Conservation (phyloP, 345 rosid genomes). For the Brassica cretica region DNA sequence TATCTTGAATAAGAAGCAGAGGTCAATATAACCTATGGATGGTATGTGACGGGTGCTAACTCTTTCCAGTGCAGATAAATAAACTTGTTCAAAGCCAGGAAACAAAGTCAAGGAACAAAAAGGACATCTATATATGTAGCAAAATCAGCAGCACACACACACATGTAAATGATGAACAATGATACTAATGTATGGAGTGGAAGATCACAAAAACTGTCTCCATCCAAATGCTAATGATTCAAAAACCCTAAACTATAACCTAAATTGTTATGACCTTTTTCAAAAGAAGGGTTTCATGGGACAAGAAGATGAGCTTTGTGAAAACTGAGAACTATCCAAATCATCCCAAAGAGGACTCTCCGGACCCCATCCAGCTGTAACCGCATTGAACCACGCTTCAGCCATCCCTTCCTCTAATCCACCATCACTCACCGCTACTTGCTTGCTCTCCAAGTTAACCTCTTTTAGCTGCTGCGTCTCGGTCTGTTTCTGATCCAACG, state of each 20-base stretch:
- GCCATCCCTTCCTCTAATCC: conserved; percentile 57
- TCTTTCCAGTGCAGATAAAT: not conserved
- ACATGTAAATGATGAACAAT: not conserved
- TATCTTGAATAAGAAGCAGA: not conserved
- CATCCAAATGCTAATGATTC: conserved; percentile 32
- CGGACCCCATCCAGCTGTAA: conserved; percentile 91
- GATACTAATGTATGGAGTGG: conserved; percentile 17
- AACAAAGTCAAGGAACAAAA: not conserved
- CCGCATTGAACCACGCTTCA: conserved; percentile 87
- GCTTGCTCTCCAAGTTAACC: conserved; percentile 34
- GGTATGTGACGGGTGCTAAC: not conserved
- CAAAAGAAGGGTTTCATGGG: conserved; percentile 68
- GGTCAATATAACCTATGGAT: not conserved
- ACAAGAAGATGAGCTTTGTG: conserved; percentile 39
- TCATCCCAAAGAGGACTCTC: conserved; percentile 97
- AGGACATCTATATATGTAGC: conserved; percentile 15
- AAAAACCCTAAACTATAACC: conserved; percentile 19
- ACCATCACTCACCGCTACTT: conserved; percentile 14
- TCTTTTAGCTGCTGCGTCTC: conserved; percentile 10
- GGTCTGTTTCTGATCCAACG: conserved; percentile 9
- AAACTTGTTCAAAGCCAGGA: not conserved
- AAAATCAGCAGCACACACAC: not conserved
- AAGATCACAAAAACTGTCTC: conserved; percentile 44
- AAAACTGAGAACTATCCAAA: conserved; percentile 53
- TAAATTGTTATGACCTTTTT: conserved; percentile 32